A percentile compares a stretch with the other conserved stretches of the same genome.
Conservation (phyloP, 2,329 filamentous ascomycete genomes). For the Alternaria metachromatica region DNA sequence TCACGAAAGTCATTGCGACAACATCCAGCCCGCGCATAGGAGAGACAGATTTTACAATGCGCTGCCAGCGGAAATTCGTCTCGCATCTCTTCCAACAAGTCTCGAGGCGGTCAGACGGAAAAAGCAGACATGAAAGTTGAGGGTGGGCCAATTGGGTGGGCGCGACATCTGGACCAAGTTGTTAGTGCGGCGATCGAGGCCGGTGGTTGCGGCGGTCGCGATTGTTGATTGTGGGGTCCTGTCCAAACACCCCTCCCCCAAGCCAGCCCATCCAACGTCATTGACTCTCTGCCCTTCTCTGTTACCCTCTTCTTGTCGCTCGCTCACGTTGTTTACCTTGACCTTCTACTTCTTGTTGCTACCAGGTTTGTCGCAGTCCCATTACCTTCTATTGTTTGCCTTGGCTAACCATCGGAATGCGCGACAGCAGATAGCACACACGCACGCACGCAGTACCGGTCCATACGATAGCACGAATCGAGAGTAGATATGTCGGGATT, state of each 20-base stretch:
- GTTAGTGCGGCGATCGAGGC: constrained; percentile 19
- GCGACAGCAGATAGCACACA: constrained; percentile 26
- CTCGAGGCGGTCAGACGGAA: neutral
- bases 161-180: constrained; percentile 5
- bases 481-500: constrained; percentile 63
- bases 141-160: neutral
- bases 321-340: neutral
- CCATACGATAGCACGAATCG: constrained; percentile 24
- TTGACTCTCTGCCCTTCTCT: constrained; percentile 1
- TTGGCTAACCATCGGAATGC: constrained; percentile 45
- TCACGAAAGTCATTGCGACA: neutral
- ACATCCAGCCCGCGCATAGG: neutral
- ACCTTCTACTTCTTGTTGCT: neutral
- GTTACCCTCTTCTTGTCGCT: constrained; percentile 5
- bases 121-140: neutral
- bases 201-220: constrained; percentile 12
- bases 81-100: neutral
- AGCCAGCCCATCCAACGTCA: constrained; percentile 16
- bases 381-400: constrained; percentile 22
- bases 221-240: constrained; percentile 32
- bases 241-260: constrained; percentile 22
- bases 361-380: constrained; percentile 17
- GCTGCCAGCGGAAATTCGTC: neutral
- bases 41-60: neutral
- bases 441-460: constrained; percentile 5